A percentile compares a stretch with the other conserved stretches of the same genome.
Conservation (phyloP, 1,139 yeast genomes). For the Lodderomyces orthopsilosis region DNA sequence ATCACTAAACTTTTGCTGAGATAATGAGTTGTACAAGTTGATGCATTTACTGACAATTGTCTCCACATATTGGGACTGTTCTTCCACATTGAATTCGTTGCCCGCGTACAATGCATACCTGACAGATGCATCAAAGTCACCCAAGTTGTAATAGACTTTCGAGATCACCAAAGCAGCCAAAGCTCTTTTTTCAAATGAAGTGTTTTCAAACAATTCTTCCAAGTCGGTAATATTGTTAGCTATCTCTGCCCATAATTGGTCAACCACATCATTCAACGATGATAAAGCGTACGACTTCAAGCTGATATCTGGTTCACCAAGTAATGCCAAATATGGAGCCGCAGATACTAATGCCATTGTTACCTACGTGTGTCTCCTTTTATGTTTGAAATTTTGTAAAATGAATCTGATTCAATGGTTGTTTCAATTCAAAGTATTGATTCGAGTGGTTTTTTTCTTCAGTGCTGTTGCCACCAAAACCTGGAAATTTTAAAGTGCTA, state of each 20-base stretch:
- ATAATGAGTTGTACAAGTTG: conserved; percentile 68
- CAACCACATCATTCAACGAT: conserved; percentile 78
- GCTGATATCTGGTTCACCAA: conserved; percentile 74
- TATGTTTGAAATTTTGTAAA: background rate
- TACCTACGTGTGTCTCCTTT: background rate
- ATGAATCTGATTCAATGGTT: background rate
- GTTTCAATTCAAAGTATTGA: background rate
- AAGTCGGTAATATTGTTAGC: conserved; percentile 85
- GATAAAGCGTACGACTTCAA: conserved; percentile 83
- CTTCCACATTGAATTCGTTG: conserved; percentile 70
- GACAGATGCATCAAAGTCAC: conserved; percentile 90
- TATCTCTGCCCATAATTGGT: conserved; percentile 95
- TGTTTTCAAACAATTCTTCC: conserved; percentile 90
- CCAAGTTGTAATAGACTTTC: conserved; percentile 91
- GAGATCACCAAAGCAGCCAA: conserved; percentile 93
- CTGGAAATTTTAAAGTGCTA: background rate
- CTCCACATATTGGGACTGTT: conserved; percentile 81
- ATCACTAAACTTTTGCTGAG: conserved; percentile 54
- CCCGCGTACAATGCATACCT: conserved; percentile 87
- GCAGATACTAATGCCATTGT: conserved; percentile 70
- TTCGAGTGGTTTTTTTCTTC: background rate
- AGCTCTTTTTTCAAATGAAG: conserved; percentile 66
- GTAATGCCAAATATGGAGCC: conserved; percentile 85
- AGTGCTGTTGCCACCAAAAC: conserved; percentile 3
- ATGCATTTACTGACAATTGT: conserved; percentile 93